Evolutionary conservation across 1,284 basidiomycete species (phyloP), one percentile per base, ranked within the genome.

Genomic region (Fomitopsis betulina): DNA sequence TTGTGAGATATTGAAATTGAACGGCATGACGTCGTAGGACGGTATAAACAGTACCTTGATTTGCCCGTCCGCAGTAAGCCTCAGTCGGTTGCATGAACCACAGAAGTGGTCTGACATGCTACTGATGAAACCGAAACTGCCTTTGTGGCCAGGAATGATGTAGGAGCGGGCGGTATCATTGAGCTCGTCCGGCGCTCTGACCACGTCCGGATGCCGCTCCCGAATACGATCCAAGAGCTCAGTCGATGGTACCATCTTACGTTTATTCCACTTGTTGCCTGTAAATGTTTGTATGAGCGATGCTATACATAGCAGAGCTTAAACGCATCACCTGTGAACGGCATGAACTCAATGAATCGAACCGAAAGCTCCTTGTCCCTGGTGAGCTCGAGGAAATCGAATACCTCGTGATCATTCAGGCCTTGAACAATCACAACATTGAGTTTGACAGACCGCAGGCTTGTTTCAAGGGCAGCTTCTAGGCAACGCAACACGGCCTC

Each of bases 81-180:
- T 80, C 56, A 95, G 76, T 61, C 93, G 80, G 68, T 94, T 94
- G 74, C 93, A 96, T 1, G 87, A 86, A 4, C 84, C 82, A 71
- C 93, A 95, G 68, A 96, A 94, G 72, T 94, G 92, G 71, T 96
- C 92, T 32, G 92, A 94, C 92, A 94, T 93, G 75, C 88, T 91
- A 66, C 87, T 91, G 69, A 96, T 96, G 75, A 95, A 94, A 9
- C 93, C 93, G 66, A 95, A 81, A 63, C 79, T 86, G 35, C 93
- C 93, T 59, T 67, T 67, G 68, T 87, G 83, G 3, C 89, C 89
- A 1, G 87, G 89, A 54, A 94, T 83, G 60, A 77, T 75, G 81
- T 88, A 95, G 37, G 85, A 87, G 53, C 91, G 85, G 21, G 91
- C 90, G 8, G 93, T 94, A 66, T 94, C 91, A 66, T 91, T 91